Evolutionary conservation across 2,329 filamentous ascomycete genomes (phyloP), one percentile per base, ranked within the genome.

Genomic region (Trichoderma brevicompactum): DNA sequence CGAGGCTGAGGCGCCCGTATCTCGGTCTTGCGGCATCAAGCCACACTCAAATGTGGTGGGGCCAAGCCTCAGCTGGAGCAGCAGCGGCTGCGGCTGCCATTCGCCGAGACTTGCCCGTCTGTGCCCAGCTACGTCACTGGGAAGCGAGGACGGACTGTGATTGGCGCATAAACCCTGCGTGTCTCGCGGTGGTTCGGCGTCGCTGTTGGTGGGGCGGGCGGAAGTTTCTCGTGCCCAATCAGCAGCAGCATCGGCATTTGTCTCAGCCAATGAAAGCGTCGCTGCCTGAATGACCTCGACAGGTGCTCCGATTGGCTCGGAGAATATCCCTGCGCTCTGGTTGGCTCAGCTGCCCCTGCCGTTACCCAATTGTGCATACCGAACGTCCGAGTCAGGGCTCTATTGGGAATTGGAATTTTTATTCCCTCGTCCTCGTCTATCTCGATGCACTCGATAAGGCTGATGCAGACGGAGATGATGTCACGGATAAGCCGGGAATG

Each of bases 1-100:
- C 46, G 48, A 61, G 58, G 58, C 58, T 61, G 58, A 61, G 40
- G 23, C 58, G 58, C 48, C 23, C 46, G 58, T 43, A 34, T 61
- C 58, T 61, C 58, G 58, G 40, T 10, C 2, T 8, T 43, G 40
- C 40, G 40, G 58, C 58, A 61, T 61, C 58, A 52, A 61, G 58
- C 58, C 58, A 61, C 58, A 61, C 19, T 5, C 13, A 32, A 28
- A 28, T 28, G 23, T 5, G 23, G 23, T 28, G 23, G 23, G 28
- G 32, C 32, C 34, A 32, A 53, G 28, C 34, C 49, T 36, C 34
- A 17, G n/a, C 32, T 23, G 49, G 40, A 15, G 28, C 8, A 2
- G 48, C 15, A 17, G 15, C 9, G 7, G 17, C 12, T 32, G 23
- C 46, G 13, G 44, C 44, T 19, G 44, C 19, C 7, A 61, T 15